Evolutionary conservation across 2,329 filamentous ascomycete species (phyloP), one percentile per base, ranked within the genome.

Genomic region (Talaromyces funiculosus): DNA sequence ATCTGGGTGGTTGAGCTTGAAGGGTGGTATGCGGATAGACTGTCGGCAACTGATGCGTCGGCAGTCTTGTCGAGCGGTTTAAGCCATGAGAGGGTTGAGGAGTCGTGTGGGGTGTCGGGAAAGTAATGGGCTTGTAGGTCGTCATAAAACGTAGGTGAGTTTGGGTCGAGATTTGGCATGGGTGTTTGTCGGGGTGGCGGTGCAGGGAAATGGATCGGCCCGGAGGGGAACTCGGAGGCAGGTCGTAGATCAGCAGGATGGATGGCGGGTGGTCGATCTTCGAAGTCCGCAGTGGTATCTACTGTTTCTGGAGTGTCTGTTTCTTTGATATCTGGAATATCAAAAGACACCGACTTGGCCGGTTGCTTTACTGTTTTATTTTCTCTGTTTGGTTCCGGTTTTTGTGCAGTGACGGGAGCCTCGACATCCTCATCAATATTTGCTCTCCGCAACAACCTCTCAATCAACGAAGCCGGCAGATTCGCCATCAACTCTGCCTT

Each of bases 111-210:
- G 1, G 96, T 86, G 64, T 86, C 85, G 12, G 94, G 92, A 75
- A 97, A 99, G 82, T 96, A 99, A 74, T 97, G 96, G 22, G 86
- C 78, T 80, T 96, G 92, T 5, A 99, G 85, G 60, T 90, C 88
- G 51, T 84, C 77, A 61, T 97, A 86, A 77, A 97, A 97, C 69
- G 90, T 82, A 0, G 90, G 88, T 62, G 92, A 90, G 38, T 85
- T 80, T 0, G 92, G 92, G 72, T 97, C 90, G 64, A 97, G 87
- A 62, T 91, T 87, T 10, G 89, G 89, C 69, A 76, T 75, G 2
- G 82, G 73, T 22, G 80, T 67, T 73, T 80, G 37, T 67, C 77
- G 64, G 66, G 77, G 65, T 61, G 79, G 69, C 22, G 78, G 73
- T 64, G 78, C 71, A 64, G 80, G 72, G 71, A 79, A 79, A 65